Evolutionary conservation across 2,329 filamentous ascomycete species (phyloP), one percentile per base, ranked within the genome.

Genomic region (Knoxdaviesia proteae): DNA sequence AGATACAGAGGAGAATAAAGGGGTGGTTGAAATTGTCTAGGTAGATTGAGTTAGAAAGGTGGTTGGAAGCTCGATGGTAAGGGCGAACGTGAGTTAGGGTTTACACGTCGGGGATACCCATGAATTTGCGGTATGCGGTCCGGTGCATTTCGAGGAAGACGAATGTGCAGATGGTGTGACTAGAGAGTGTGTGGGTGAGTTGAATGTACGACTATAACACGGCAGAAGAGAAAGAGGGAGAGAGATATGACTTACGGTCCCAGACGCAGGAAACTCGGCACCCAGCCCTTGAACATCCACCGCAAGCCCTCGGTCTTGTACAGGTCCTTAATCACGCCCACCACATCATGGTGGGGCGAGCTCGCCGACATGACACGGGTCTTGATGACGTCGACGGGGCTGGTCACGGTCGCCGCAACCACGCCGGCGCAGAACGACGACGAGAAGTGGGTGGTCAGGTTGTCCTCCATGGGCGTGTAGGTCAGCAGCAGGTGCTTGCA

Each of bases 241-340:
- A 36, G 20, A 32, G 38, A 35, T 31, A 47, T 34, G 33, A 67
- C 70, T 61, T 59, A 74, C 66, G 74, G 74, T 53, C 74, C 74
- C 41, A 80, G 59, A 46, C 75, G 61, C 48, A 78, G 62, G 54
- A 79, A 79, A 50, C 71, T 75, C n/a, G 84, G 84, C 39, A 87
- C 75, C 83, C 84, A 92, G 47, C 84, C 84, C 58, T 83, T 82
- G 61, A 92, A 92, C 70, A 88, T 78, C 84, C 84, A 93, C 38
- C 68, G 61, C 41, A 82, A 57, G 2, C 84, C 84, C 54, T 92
- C 82, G 11, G 70, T 62, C 43, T 64, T 68, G 49, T 77, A 81
- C 33, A 87, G 76, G 38, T 82, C 74, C 37, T 63, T 60, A 43
- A 92, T 60, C 29, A 86, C 57, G 44, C 62, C 63, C 3, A 71